These are phyloP conservation scores for Niveomyces coronatus DNA, from an alignment of 2,329 filamentous ascomycete species.

Conservation along the genomic window DNA sequence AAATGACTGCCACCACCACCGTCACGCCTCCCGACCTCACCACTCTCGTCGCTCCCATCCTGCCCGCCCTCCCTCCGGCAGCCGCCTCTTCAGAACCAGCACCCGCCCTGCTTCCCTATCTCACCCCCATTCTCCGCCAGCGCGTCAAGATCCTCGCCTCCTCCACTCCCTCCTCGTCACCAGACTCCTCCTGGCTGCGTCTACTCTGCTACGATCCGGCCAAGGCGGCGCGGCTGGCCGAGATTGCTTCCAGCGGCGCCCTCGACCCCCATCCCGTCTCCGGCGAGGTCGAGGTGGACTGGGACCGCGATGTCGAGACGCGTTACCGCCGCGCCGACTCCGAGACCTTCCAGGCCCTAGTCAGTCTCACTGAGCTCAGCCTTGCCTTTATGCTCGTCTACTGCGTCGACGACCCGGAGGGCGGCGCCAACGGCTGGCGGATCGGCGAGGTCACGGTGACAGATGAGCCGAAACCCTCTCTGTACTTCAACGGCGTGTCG, in stretches of 20 bases:
- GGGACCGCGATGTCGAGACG: slow-evolving; percentile 51
- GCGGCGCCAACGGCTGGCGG: slow-evolving; percentile 55
- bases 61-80: slow-evolving; percentile 50
- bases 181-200: slow-evolving; percentile 62
- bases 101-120: slow-evolving; percentile 44
- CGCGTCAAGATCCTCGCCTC: slow-evolving; percentile 55
- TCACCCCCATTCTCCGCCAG: slow-evolving; percentile 57
- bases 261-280: slow-evolving; percentile 75
- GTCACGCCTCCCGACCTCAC: slow-evolving; percentile 36
- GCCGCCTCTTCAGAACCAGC: slow-evolving; percentile 48
- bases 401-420: slow-evolving; percentile 54
- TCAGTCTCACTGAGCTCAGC: slow-evolving; percentile 50
- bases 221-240: slow-evolving; percentile 46
- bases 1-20: slow-evolving; percentile 11
- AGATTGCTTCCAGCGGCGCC: slow-evolving; percentile 49
- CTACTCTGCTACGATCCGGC: slow-evolving; percentile 59
- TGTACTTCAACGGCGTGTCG: slow-evolving; percentile 37
- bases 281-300: slow-evolving; percentile 68
- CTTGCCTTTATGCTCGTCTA: slow-evolving; percentile 59
- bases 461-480: slow-evolving; percentile 44
- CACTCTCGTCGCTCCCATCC: slow-evolving; percentile 42
- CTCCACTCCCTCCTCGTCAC: slow-evolving; percentile 40
- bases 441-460: slow-evolving; percentile 57
- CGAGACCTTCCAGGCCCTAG: slow-evolving; percentile 62
- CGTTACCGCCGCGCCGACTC: slow-evolving; percentile 60